Percentiles rank a stretch among this genome's conserved stretches.
These are phyloP conservation scores for Pulicaria dysenterica DNA, from an alignment of 129 eudicot genomes.

Conservation along the genomic window DNA sequence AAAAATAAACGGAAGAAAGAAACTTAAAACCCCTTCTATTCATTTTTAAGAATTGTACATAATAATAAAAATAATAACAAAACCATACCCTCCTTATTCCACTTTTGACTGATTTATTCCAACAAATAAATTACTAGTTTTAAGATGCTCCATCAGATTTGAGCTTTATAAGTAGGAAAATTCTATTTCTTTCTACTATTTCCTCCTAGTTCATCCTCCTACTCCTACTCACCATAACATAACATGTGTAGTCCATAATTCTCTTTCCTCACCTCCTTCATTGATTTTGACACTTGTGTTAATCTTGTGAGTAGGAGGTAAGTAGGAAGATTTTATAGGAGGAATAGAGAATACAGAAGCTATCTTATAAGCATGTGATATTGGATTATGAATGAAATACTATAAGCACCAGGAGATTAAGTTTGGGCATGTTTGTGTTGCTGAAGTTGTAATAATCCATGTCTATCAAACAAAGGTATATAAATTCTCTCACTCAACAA, in stretches of 20 bases:
- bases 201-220: too few relatives aligned
- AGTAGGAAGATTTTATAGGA: too few relatives aligned
- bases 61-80: slow-evolving; percentile 22
- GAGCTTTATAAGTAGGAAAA: not conserved
- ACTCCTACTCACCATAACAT: too few relatives aligned
- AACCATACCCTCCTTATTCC: slow-evolving; percentile 12
- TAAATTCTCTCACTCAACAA: not conserved
- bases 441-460: not conserved
- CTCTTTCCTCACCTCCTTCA: too few relatives aligned
- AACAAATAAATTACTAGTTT: slow-evolving; percentile 1
- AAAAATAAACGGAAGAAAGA: not conserved
- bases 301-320: too few relatives aligned
- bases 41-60: not conserved
- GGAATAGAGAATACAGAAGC: too few relatives aligned
- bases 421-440: not conserved
- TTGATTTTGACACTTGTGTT: too few relatives aligned
- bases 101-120: not conserved
- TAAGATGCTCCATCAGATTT: slow-evolving; percentile 1
- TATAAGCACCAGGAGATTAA: not conserved
- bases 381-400: not conserved
- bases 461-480: not conserved
- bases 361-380: not conserved
- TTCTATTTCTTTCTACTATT: too few relatives aligned
- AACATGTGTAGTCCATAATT: too few relatives aligned
- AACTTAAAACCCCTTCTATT: slow-evolving; percentile 10